phyloP scores from a whole-genome alignment of 257 asterid species.

The Solanum stenotomum region DNA sequence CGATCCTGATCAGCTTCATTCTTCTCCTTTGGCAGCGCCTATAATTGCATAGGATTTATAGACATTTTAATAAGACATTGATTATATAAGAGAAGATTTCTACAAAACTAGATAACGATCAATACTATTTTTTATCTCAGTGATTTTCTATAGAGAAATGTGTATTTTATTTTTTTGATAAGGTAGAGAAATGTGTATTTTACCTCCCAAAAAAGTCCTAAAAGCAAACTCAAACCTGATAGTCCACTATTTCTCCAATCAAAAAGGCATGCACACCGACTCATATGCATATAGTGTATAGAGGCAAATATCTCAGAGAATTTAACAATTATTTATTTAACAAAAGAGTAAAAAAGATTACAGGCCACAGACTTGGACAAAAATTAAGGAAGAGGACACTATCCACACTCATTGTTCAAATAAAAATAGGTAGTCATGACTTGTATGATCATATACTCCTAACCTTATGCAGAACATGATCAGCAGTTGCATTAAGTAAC shows the following conservation, averaged over 20 bases:
- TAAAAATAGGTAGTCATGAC: not conserved
- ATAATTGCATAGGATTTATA: constrained; percentile 3
- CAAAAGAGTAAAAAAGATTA: not conserved
- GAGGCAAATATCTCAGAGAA: not conserved
- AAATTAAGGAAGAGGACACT: not conserved
- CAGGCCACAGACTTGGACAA: not conserved
- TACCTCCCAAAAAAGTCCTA: not conserved
- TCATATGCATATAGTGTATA: not conserved
- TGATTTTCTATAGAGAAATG: too few relatives aligned
- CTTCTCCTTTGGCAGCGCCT: constrained; percentile 65
- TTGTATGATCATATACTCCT: constrained; percentile 2
- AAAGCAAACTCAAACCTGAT: not conserved
- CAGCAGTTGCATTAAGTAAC: constrained; percentile 53
- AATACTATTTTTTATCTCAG: not conserved
- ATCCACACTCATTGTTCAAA: not conserved
- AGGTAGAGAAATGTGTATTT: not conserved
- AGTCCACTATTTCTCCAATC: not conserved
- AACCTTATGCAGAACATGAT: constrained; percentile 72
- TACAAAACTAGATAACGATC: not conserved
- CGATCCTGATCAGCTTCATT: constrained; percentile 49
- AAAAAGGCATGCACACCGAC: not conserved
- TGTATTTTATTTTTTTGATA: too few relatives aligned
- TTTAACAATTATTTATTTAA: not conserved
- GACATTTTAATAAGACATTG: not conserved
- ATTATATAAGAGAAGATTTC: not conserved